A percentile compares a stretch with the other conserved stretches of the same genome.
Conservation (phyloP, 176 grass and related monocot species). For the Oryza punctata region DNA sequence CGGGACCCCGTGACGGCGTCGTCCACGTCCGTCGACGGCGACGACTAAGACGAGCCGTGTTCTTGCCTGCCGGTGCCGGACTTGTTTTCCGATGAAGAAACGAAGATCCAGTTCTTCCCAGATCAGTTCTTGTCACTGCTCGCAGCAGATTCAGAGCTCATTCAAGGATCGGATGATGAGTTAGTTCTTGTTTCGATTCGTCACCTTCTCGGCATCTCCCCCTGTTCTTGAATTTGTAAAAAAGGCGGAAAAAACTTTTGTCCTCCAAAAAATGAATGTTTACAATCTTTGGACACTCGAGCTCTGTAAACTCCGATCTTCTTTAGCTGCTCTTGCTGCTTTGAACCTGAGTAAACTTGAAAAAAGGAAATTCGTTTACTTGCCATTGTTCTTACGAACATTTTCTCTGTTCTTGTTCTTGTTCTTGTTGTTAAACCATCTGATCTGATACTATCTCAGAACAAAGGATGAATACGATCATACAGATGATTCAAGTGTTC, state of each 20-base stretch:
- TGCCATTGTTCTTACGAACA: neutral
- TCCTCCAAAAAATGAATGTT: neutral
- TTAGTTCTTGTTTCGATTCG: neutral
- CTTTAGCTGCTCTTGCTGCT: neutral
- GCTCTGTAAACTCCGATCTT: neutral
- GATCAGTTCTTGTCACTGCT: neutral
- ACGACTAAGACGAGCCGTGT: neutral
- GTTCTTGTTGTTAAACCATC: neutral
- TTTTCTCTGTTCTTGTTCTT: neutral
- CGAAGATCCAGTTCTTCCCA: neutral
- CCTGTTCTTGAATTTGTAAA: neutral
- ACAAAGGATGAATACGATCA: neutral
- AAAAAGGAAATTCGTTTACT: neutral
- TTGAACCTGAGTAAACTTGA: neutral
- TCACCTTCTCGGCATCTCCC: neutral
- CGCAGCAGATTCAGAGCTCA: neutral
- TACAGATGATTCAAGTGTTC: neutral
- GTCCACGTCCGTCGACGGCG: no score
- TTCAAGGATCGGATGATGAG: neutral
- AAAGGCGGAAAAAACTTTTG: neutral
- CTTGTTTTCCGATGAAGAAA: neutral
- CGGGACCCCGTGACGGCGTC: conserved; percentile 10
- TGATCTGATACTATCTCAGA: no score
- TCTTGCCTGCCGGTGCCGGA: neutral
- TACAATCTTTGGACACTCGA: neutral